A percentile compares a stretch with the other conserved stretches of the same genome.
These are phyloP conservation scores for Fraxinus excelsior DNA, from an alignment of 257 asterid species.

Conservation along the genomic window DNA sequence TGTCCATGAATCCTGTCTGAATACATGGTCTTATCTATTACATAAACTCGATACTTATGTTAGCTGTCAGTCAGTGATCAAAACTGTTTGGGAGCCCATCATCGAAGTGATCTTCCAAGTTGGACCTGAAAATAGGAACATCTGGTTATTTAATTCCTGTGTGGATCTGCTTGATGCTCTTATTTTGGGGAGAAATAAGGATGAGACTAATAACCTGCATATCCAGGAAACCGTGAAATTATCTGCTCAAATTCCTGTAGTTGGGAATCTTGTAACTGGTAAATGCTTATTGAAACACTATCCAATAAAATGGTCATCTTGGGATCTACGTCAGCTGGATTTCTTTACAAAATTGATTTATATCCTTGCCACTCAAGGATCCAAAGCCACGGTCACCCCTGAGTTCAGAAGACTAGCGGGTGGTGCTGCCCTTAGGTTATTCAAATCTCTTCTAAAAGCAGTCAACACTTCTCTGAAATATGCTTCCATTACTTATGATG, in stretches of 20 bases:
- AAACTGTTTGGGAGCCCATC: conserved; percentile 71
- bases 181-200: conserved; percentile 44
- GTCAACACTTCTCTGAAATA: conserved; percentile 45
- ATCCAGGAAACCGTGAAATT: conserved; percentile 31
- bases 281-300: conserved; percentile 52
- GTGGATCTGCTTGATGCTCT: conserved; percentile 62
- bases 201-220: conserved; percentile 26
- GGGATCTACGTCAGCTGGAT: conserved; percentile 63
- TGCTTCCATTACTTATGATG: conserved; percentile 49
- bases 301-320: conserved; percentile 58
- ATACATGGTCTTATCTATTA: conserved; percentile 77
- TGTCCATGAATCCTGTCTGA: conserved; percentile 71
- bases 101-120: conserved; percentile 51
- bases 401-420: conserved; percentile 43
- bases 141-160: conserved; percentile 64
- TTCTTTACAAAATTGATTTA: conserved; percentile 58
- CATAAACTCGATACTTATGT: conserved; percentile 66
- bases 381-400: conserved; percentile 31
- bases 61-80: conserved; percentile 43
- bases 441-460: conserved; percentile 60
- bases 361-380: conserved; percentile 47
- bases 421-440: conserved; percentile 56
- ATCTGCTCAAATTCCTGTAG: conserved; percentile 25
- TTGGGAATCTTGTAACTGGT: conserved; percentile 35
- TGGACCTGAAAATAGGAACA: conserved; percentile 53